Evolutionary conservation across 2,329 filamentous ascomycete genomes (phyloP).

Genomic region (Sporothrix globosa): DNA sequence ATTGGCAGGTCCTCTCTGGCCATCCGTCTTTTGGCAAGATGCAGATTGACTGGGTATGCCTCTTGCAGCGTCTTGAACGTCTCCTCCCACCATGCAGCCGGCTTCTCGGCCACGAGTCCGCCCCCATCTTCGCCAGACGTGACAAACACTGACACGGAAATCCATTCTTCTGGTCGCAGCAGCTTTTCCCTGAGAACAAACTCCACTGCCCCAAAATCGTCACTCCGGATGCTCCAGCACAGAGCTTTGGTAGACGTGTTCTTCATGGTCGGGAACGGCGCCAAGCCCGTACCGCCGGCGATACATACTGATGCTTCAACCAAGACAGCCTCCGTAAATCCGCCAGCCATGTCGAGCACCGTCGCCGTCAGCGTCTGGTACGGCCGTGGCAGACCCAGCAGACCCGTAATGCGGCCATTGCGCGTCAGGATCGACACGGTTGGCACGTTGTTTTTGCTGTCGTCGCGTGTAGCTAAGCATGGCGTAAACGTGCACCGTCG

Average conservation of each 20-base stretch:
- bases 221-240: constrained; percentile 32
- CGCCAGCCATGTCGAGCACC: constrained; percentile 34
- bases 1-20: constrained; percentile 19
- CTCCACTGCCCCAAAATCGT: constrained; percentile 35
- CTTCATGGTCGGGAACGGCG: constrained; percentile 16
- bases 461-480: constrained; percentile 12
- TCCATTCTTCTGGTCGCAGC: constrained; percentile 29
- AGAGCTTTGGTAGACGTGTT: background rate
- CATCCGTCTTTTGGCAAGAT: constrained; percentile 31
- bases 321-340: constrained; percentile 24
- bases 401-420: constrained; percentile 36
- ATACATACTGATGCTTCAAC: background rate
- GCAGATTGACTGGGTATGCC: background rate
- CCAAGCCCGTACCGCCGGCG: constrained; percentile 22
- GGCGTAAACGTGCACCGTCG: constrained; percentile 36
- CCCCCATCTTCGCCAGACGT: constrained; percentile 35
- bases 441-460: background rate
- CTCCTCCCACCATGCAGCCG: constrained; percentile 31
- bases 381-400: constrained; percentile 36
- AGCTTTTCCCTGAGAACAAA: constrained; percentile 32
- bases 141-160: constrained; percentile 31
- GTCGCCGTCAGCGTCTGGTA: constrained; percentile 32
- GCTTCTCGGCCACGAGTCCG: constrained; percentile 31
- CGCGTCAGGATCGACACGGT: constrained; percentile 30
- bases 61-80: constrained; percentile 1